A percentile compares a stretch with the other conserved stretches of the same genome.
These are phyloP conservation scores for Taiozyma onychis DNA, from an alignment of 1,139 yeast species.

Conservation along the genomic window DNA sequence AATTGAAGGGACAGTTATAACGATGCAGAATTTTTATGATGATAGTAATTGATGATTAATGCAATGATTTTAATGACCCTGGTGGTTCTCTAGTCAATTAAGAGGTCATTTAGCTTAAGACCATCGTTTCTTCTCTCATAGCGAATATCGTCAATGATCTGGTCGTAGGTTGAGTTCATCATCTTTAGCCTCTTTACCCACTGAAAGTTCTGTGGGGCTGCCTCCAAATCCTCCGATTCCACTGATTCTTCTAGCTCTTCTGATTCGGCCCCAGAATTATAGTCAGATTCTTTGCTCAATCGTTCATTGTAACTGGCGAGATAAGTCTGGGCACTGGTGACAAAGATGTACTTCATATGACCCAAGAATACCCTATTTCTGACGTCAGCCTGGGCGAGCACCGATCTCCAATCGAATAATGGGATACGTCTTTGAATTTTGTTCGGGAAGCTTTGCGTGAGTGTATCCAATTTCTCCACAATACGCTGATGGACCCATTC, in stretches of 20 bases:
- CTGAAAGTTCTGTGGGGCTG: not conserved
- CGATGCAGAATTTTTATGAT: not conserved
- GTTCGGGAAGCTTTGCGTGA: not conserved
- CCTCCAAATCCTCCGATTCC: not conserved
- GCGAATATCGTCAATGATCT: not conserved
- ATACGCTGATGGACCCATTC: not conserved
- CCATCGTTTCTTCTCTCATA: not conserved
- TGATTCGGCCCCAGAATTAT: not conserved
- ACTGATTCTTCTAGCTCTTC: not conserved
- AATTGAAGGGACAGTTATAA: slow-evolving; percentile 11
- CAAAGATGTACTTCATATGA: not conserved
- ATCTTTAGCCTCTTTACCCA: not conserved
- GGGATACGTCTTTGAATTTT: not conserved
- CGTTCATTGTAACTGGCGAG: not conserved
- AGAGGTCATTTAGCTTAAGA: not conserved
- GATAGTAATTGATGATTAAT: not conserved
- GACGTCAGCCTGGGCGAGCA: not conserved
- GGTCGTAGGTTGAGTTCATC: not conserved
- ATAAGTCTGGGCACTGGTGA: not conserved
- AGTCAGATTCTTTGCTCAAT: not conserved
- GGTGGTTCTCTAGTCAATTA: not conserved
- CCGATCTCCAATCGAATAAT: not conserved
- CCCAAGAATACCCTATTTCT: not conserved
- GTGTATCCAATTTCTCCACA: not conserved
- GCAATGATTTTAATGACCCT: not conserved